A percentile compares a stretch with the other conserved stretches of the same genome.
These are phyloP conservation scores for Sarocladium brachiariae DNA, from an alignment of 2,329 filamentous ascomycete genomes.

Conservation along the genomic window DNA sequence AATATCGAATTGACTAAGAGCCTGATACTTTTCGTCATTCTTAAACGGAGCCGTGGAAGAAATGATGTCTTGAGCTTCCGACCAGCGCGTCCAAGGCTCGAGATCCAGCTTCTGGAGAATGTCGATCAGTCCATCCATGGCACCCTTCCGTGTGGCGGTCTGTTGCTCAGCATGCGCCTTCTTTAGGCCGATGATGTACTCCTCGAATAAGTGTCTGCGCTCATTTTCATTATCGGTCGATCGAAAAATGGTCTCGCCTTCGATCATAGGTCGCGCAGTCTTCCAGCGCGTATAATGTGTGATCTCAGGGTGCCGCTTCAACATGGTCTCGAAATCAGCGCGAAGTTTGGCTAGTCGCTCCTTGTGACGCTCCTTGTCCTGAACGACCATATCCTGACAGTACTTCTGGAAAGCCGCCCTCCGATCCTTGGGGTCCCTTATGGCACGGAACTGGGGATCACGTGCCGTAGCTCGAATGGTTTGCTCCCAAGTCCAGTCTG, in stretches of 20 bases:
- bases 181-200: constrained; percentile 82
- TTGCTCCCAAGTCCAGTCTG: constrained; percentile 91
- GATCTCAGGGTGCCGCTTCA: constrained; percentile 93
- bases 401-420: constrained; percentile 93
- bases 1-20: constrained; percentile 81
- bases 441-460: constrained; percentile 85
- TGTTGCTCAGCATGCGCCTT: constrained; percentile 74
- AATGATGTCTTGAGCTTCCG: constrained; percentile 78
- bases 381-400: constrained; percentile 77
- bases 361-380: constrained; percentile 92
- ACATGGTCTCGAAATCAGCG: constrained; percentile 91
- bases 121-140: constrained; percentile 74
- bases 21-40: constrained; percentile 75
- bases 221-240: constrained; percentile 84
- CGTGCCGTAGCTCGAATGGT: constrained; percentile 79
- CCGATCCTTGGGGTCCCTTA: constrained; percentile 87
- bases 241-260: constrained; percentile 91
- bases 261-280: constrained; percentile 87
- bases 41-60: constrained; percentile 71
- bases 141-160: constrained; percentile 63
- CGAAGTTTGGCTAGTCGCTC: constrained; percentile 88
- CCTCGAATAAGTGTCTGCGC: constrained; percentile 83
- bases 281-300: constrained; percentile 97
- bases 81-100: constrained; percentile 92
- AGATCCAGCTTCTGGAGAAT: constrained; percentile 75